phyloP scores from a whole-genome alignment of 345 rosid species.

The Lenwebbia sp. region DNA sequence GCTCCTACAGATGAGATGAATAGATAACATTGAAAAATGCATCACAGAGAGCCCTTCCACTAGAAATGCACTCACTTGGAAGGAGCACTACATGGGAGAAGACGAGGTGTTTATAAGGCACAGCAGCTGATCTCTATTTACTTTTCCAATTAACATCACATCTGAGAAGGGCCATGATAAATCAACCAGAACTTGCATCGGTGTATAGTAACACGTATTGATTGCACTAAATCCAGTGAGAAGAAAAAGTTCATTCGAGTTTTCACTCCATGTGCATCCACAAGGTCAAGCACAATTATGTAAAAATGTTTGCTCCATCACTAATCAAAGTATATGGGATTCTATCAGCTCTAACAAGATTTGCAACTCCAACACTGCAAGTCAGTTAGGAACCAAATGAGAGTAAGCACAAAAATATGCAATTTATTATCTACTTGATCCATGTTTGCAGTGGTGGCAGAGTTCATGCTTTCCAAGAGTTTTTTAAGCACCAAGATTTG shows the following conservation, averaged over 20 bases:
- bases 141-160: not conserved
- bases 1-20: not conserved
- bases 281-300: not conserved
- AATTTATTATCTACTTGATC: not conserved
- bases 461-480: not conserved
- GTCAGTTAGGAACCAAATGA: not conserved
- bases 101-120: not conserved
- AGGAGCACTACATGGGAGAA: not conserved
- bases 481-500: not conserved
- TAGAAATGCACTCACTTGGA: not conserved
- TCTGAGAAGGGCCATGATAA: not conserved
- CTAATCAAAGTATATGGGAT: not conserved
- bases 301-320: not conserved
- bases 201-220: not conserved
- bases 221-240: not conserved
- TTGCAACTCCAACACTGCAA: not conserved
- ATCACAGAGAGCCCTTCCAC: not conserved
- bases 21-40: not conserved
- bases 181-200: not conserved
- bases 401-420: not conserved
- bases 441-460: not conserved
- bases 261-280: not conserved
- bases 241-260: not conserved
- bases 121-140: not conserved
- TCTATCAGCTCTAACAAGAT: not conserved